Evolutionary conservation across 306 rosid species (phyloP), one percentile per base, ranked within the genome.

Genomic region (Vigna unguiculata): DNA sequence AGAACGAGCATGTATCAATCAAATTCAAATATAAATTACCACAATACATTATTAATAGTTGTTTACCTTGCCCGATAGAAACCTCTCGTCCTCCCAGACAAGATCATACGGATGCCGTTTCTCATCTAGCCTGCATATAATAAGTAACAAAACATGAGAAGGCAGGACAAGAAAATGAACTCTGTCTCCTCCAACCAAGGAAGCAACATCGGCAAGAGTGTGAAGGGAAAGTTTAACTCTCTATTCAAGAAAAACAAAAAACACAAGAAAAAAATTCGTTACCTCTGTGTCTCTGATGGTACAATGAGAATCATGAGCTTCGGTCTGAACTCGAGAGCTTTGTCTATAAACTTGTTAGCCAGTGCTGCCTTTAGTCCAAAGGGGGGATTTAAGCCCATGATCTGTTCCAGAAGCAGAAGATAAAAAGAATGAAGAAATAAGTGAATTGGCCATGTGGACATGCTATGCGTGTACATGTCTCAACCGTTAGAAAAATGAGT

Each of bases 311-410:
- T 81, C 80, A 93, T 73, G 59, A 93, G 93, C 82, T 91, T 91
- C 0, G 98, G 98, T 6, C 75, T 58, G 80, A 93, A 93, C 82
- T 91, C 80, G 1, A 93, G 96, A 81, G 98, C 98, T 78, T 93
- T 93, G 13, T 90, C 77, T 12, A 93, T 84, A 77, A 93, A 93
- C 82, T 78, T 83, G 84, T 93, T 91, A 17, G 97, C 98, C 86
- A 88, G 61, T 72, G 81, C 34, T 49, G 96, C 96, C 84, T 87
- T 84, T 54, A 90, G 62, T 72, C 98, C 97, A 40, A 93, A 93
- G 16, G 98, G 98, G 72, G 98, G 98, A 81, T 93, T 93, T 25
- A 93, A 86, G 45, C 98, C 98, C 97, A 93, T 91, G 77, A 93
- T 87, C 98, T 93, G 86, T 57, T 58, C 81, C 81, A 71, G 80